A percentile compares a stretch with the other conserved stretches of the same genome.
phyloP scores from a whole-genome alignment of 805 yeast species.

The Torulaspora quercuum region DNA sequence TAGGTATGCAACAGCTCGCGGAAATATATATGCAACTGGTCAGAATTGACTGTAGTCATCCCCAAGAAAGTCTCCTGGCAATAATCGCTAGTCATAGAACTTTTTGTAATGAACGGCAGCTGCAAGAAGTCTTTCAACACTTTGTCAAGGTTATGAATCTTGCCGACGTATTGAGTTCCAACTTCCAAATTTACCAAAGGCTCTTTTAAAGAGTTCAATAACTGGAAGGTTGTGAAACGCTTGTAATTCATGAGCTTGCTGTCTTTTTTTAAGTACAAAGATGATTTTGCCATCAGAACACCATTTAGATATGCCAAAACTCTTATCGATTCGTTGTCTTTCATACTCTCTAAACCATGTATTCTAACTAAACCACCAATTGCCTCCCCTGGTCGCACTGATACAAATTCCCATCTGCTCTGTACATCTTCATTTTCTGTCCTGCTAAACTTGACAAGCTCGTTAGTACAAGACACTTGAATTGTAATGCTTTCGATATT shows the following conservation, averaged over 20 bases:
- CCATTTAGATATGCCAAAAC: constrained; percentile 64
- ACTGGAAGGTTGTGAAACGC: constrained; percentile 43
- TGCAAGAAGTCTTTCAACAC: constrained; percentile 52
- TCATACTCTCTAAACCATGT: constrained; percentile 50
- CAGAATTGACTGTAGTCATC: constrained; percentile 52
- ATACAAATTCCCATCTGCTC: constrained; percentile 64
- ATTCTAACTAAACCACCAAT: constrained; percentile 69
- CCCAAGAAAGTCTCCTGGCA: constrained; percentile 47
- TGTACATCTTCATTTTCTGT: constrained; percentile 58
- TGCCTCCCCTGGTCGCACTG: constrained; percentile 66
- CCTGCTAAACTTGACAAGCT: constrained; percentile 54
- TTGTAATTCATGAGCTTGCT: constrained; percentile 48
- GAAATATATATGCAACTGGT: constrained; percentile 56
- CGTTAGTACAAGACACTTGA: constrained; percentile 39
- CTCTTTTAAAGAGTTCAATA: constrained; percentile 43
- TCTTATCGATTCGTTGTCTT: constrained; percentile 51
- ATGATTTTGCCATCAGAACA: constrained; percentile 55
- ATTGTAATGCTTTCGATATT: constrained; percentile 28
- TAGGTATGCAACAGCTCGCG: constrained; percentile 48
- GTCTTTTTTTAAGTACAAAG: constrained; percentile 47
- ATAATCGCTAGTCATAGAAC: constrained; percentile 23
- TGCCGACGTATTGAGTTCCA: constrained; percentile 66
- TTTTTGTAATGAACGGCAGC: constrained; percentile 36
- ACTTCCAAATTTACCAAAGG: constrained; percentile 50
- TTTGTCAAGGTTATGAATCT: constrained; percentile 54